phyloP scores from a whole-genome alignment of 371 early-diverging fungal genomes.

The Chytridium lagenaria region DNA sequence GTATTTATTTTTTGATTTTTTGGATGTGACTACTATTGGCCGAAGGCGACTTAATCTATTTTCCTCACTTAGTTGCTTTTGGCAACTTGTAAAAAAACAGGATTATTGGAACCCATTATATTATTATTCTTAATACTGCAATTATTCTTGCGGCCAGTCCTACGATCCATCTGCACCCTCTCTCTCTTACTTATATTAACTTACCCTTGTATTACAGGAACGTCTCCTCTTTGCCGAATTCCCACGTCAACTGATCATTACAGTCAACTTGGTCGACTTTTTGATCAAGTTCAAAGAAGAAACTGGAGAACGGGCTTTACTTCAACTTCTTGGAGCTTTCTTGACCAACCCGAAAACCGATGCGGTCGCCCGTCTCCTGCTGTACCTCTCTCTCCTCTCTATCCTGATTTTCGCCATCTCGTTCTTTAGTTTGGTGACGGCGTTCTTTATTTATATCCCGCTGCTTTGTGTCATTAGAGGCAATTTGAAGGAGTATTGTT shows the following conservation, averaged over 20 bases:
- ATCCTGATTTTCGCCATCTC: constrained; percentile 69
- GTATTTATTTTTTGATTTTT: no score
- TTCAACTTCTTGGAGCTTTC: constrained; percentile 40
- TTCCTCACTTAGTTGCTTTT: no score
- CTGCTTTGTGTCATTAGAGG: constrained; percentile 81
- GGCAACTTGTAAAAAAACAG: no score
- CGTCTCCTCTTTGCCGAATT: constrained; percentile 83
- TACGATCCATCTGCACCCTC: no score
- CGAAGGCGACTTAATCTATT: no score
- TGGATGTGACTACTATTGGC: no score
- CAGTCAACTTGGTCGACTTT: constrained; percentile 53
- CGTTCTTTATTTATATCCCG: constrained; percentile 79
- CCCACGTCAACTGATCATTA: constrained; percentile 80
- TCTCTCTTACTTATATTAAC: constrained; percentile 3
- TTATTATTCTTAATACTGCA: no score
- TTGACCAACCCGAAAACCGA: background rate
- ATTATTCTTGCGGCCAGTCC: no score
- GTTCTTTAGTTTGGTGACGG: constrained; percentile 62
- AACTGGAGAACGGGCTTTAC: background rate
- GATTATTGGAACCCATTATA: no score
- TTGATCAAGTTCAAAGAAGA: constrained; percentile 33
- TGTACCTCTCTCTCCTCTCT: constrained; percentile 66
- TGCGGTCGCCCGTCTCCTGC: background rate
- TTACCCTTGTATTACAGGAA: constrained; percentile 64
- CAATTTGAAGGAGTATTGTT: constrained; percentile 90